Evolutionary conservation across 805 yeast genomes (phyloP), one percentile per base, ranked within the genome.

Genomic region (Torulaspora quercuum): DNA sequence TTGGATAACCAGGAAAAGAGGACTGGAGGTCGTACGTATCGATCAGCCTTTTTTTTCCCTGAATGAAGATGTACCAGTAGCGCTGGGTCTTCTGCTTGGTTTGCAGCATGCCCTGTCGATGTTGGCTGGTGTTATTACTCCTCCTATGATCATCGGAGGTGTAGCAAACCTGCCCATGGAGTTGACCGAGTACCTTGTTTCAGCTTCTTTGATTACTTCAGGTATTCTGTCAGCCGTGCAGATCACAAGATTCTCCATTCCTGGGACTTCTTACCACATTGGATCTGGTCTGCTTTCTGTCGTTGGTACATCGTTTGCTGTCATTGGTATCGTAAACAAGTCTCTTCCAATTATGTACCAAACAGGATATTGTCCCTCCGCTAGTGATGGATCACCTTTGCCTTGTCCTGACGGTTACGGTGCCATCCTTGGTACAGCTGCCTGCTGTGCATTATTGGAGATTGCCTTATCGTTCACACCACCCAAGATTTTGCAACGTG

Each of bases 381-480:
- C 65, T 21, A 69, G 71, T 3, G 81, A 76, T 44, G 95, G 95
- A 3, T 76, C 72, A 5, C 48, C 62, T 7, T 69, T 83, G 34
- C 73, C 95, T 3, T 89, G 97, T 65, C 94, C 94, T 5, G 84
- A 82, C 41, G 97, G 94, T 1, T 89, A 86, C 55, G 97, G 96
- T 48, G 77, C 78, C n/a, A 71, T 88, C 25, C 65, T 88, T 44
- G 96, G 82, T 23, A 82, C 95, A 6, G 82, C 88, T n/a, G 70
- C 75, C 24, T 71, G 76, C 13, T 85, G 95, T 64, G 84, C 87
- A 3, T 67, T 89, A 23, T 53, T 88, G 13, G 94, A 85, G 67
- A 70, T 89, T 25, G 49, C 71, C 6, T 57, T 85, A 34, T 82
- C 95, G 0, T 88, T 89, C 59, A 59, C 81, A 49, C 96, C 97